Evolutionary conservation across 768 basidiomycete genomes (phyloP).

Genomic region (Xerocomellus amylosporus): DNA sequence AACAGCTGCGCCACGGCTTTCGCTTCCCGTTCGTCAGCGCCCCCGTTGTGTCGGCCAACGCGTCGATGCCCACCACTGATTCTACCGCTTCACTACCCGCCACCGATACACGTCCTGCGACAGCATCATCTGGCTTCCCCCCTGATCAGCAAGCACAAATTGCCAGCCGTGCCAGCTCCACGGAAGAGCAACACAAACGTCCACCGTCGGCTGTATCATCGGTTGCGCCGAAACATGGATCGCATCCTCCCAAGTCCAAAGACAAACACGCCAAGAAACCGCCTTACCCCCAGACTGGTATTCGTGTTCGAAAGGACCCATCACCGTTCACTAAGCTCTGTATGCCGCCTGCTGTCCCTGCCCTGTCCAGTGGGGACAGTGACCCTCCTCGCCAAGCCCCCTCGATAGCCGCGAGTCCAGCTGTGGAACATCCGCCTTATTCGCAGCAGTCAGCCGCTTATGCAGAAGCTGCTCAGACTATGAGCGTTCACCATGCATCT

Average conservation of each 20-base stretch:
- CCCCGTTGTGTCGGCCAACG: conserved; percentile 26
- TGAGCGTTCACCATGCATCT: neutral
- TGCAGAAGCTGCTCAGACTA: conserved; percentile 3
- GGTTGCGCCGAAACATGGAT: conserved; percentile 8
- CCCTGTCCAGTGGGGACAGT: conserved; percentile 12
- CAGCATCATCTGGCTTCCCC: neutral
- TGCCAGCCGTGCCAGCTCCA: neutral
- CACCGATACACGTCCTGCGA: neutral
- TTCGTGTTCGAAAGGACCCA: conserved; percentile 43
- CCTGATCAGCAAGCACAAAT: conserved; percentile 1
- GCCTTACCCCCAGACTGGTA: conserved; percentile 43
- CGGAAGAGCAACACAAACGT: conserved; percentile 17
- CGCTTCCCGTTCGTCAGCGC: conserved; percentile 43
- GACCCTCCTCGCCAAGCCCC: conserved; percentile 11
- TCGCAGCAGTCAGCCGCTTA: conserved; percentile 15
- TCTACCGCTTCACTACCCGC: neutral
- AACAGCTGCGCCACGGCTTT: conserved; percentile 34
- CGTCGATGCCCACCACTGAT: neutral
- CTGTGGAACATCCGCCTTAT: conserved; percentile 11
- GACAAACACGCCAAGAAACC: conserved; percentile 43
- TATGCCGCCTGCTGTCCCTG: conserved; percentile 2
- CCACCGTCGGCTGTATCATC: conserved; percentile 5
- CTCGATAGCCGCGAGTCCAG: conserved; percentile 12
- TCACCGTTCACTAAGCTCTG: conserved; percentile 20
- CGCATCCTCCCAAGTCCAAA: conserved; percentile 31